phyloP scores from a whole-genome alignment of 2,329 filamentous ascomycete species.

The Huntiella abstrusa region DNA sequence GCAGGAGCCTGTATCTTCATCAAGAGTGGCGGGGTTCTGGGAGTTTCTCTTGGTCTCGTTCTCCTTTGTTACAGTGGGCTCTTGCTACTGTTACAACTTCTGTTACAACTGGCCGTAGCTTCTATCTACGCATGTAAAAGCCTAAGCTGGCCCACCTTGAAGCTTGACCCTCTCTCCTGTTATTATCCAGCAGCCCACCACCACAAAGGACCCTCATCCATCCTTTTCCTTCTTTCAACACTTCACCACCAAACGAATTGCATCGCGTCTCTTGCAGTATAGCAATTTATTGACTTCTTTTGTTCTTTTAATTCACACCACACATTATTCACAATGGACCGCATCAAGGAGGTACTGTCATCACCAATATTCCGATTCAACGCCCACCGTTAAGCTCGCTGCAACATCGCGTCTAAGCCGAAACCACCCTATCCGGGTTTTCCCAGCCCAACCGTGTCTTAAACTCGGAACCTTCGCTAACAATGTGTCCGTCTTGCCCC shows the following conservation, averaged over 20 bases:
- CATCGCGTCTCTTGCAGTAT: slow-evolving; percentile 5
- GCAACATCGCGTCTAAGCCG: no score
- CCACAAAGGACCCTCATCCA: not conserved
- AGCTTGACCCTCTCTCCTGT: slow-evolving; percentile 9
- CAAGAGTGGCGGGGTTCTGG: not conserved
- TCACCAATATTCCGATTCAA: not conserved
- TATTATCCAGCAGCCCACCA: slow-evolving; percentile 1
- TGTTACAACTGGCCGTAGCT: not conserved
- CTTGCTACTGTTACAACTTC: not conserved
- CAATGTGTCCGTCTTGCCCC: not conserved
- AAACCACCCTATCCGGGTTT: no score
- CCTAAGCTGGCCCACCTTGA: not conserved
- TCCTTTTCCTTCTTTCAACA: not conserved
- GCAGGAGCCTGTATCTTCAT: no score
- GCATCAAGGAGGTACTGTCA: slow-evolving; percentile 64
- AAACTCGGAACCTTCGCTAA: slow-evolving; percentile 12
- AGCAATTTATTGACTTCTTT: slow-evolving; percentile 5
- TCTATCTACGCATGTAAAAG: not conserved
- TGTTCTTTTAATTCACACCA: slow-evolving; percentile 11
- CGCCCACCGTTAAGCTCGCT: no score
- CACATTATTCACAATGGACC: slow-evolving; percentile 42
- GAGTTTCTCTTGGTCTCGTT: not conserved
- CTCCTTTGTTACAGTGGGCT: not conserved
- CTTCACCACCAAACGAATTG: slow-evolving; percentile 2
- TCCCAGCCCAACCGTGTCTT: slow-evolving; percentile 4